A percentile compares a stretch with the other conserved stretches of the same genome.
These are phyloP conservation scores for Hymenotorrendiella dingleyae DNA, from an alignment of 2,329 filamentous ascomycete genomes.

Conservation along the genomic window DNA sequence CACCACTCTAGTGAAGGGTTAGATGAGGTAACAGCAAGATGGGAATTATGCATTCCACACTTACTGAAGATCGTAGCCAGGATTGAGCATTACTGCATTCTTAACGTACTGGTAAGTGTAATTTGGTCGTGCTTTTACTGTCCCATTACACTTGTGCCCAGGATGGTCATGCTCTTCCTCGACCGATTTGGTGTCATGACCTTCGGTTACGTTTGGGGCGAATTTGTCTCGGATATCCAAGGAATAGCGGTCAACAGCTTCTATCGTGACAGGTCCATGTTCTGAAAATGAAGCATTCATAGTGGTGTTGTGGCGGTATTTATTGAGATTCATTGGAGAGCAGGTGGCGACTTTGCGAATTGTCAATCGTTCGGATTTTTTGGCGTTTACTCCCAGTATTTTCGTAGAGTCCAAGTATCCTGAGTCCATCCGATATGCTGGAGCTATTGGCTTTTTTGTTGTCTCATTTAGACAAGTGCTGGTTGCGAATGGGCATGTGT, in stretches of 20 bases:
- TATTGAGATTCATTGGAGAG: background rate
- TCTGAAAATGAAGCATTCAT: too few species aligned
- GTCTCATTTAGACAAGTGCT: background rate
- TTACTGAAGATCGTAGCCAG: background rate
- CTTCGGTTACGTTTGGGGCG: too few species aligned
- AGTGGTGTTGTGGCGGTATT: background rate
- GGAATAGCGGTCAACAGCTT: background rate
- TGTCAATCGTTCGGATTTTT: background rate
- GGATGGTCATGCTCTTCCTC: too few species aligned
- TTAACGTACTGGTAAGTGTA: background rate
- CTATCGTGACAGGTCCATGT: background rate
- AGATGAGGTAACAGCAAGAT: background rate
- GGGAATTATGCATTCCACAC: background rate
- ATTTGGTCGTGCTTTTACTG: too few species aligned
- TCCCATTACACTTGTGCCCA: too few species aligned
- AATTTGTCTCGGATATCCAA: too few species aligned
- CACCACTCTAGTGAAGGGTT: background rate
- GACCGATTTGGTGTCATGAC: too few species aligned
- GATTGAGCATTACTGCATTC: too few species aligned
- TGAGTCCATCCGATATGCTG: background rate
- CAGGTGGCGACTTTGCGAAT: conserved; percentile 2
- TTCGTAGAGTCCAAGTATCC: background rate
- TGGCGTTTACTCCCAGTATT: conserved; percentile 1
- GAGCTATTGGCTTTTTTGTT: background rate
- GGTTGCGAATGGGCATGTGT: background rate